Evolutionary conservation across 257 asterid species (phyloP), one percentile per base, ranked within the genome.

Genomic region (Thymus quinquecostatus): DNA sequence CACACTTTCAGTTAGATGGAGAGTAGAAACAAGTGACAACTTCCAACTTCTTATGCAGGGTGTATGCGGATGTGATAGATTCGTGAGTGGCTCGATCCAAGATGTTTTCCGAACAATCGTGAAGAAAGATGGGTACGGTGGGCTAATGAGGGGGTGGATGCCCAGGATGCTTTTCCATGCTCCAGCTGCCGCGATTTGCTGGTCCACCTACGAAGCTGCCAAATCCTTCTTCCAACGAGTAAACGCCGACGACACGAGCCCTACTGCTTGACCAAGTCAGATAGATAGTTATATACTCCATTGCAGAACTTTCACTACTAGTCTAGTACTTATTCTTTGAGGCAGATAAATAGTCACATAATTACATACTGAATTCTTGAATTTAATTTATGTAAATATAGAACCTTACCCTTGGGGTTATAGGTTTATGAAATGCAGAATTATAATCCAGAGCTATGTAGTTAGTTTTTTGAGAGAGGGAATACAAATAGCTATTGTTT

Each of bases 161-260:
- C 98, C 98, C 7, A 85, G 99, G 80, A 86, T 86, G 96, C 95
- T 94, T 69, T 94, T 94, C 84, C 97, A 94, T 75, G 97, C 99
- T 67, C 99, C 97, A 14, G 99, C 99, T 44, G 97, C 99, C 60
- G 99, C 99, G 4, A 88, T 94, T 73, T 89, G 97, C 81, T 94
- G 99, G 98, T 91, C 99, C 7, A 95, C 96, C 0, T 92, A 95
- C 59, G 99, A 95, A 88, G 89, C 98, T 70, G 83, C 84, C 3
- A 95, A 95, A 84, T 8, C 82, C 71, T 88, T 92, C 82, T 95
- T 95, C 83, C 87, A 86, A 69, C 62, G 14, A 28, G 11, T 53
- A 14, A 53, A 53, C 12, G 59, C 21, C 2, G 28, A 49, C 27
- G 5, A 2, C 44, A 38, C 21, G 21, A 21, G 21, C 21, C 21